Percentiles rank a stretch among this genome's conserved stretches.
These are phyloP conservation scores for Phytophthora pisi DNA, from an alignment of 352 stramenopile species.

Conservation along the genomic window DNA sequence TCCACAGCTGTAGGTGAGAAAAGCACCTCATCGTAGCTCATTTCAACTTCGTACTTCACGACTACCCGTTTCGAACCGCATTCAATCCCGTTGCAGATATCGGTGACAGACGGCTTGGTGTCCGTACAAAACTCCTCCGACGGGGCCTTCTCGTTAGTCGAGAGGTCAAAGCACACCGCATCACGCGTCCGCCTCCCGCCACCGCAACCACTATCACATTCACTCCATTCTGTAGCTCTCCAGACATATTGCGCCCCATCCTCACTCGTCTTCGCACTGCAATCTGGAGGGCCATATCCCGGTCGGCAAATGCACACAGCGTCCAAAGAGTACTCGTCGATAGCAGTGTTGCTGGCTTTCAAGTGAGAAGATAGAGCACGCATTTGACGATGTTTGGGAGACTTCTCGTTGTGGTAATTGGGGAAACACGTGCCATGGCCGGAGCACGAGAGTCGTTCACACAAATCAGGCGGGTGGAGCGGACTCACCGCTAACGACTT, in stretches of 20 bases:
- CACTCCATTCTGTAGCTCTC: slow-evolving; percentile 62
- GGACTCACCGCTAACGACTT: slow-evolving; percentile 75
- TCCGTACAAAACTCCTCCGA: slow-evolving; percentile 38
- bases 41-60: slow-evolving; percentile 74
- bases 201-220: slow-evolving; percentile 68
- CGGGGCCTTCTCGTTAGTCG: slow-evolving; percentile 28
- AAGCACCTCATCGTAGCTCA: slow-evolving; percentile 77
- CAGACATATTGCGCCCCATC: slow-evolving; percentile 47
- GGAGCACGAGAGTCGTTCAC: slow-evolving; percentile 61
- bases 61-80: slow-evolving; percentile 73
- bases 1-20: slow-evolving; percentile 57
- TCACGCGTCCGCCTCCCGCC: slow-evolving; percentile 55
- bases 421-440: slow-evolving; percentile 75
- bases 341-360: slow-evolving; percentile 15
- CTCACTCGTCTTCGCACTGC: slow-evolving; percentile 51
- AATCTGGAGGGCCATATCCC: slow-evolving; percentile 66
- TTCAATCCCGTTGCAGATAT: slow-evolving; percentile 80
- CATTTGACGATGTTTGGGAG: background rate
- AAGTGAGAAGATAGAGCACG: background rate
- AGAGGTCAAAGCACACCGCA: slow-evolving; percentile 47
- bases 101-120: slow-evolving; percentile 55
- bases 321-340: slow-evolving; percentile 37
- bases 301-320: slow-evolving; percentile 68
- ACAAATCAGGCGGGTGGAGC: slow-evolving; percentile 75
- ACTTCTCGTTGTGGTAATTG: slow-evolving; percentile 45